phyloP scores from a whole-genome alignment of 352 stramenopile species.

The Globisporangium nodosum region DNA sequence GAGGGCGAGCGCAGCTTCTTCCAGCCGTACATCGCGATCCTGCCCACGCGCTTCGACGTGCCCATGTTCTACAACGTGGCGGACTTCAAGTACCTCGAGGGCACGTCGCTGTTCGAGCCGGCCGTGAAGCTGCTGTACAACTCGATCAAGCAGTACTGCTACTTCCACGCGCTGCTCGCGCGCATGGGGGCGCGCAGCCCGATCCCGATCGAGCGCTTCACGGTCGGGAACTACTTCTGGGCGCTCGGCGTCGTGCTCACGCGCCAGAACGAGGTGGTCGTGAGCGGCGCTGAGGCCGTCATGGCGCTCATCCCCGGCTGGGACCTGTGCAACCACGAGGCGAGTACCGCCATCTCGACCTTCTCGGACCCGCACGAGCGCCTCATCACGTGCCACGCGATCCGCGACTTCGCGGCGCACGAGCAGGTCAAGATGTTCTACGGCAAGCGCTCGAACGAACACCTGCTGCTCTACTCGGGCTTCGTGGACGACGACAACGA shows the following conservation, averaged over 20 bases:
- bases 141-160: slow-evolving; percentile 55
- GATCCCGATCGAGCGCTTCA: slow-evolving; percentile 31
- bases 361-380: slow-evolving; percentile 27
- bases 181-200: slow-evolving; percentile 17
- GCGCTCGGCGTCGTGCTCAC: slow-evolving; percentile 48
- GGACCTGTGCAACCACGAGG: slow-evolving; percentile 65
- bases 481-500: slow-evolving; percentile 42
- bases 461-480: slow-evolving; percentile 52
- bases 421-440: slow-evolving; percentile 64
- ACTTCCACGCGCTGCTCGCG: slow-evolving; percentile 27
- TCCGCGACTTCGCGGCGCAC: slow-evolving; percentile 22
- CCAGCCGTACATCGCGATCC: slow-evolving; percentile 34
- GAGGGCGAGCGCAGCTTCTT: slow-evolving; percentile 24
- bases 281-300: slow-evolving; percentile 14
- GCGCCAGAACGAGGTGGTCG: slow-evolving; percentile 50
- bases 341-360: slow-evolving; percentile 32
- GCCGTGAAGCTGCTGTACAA: slow-evolving; percentile 50
- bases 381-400: slow-evolving; percentile 35
- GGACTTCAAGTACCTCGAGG: slow-evolving; percentile 38
- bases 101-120: slow-evolving; percentile 29
- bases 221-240: slow-evolving; percentile 51
- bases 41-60: slow-evolving; percentile 38
- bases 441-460: slow-evolving; percentile 42
- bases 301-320: slow-evolving; percentile 56
- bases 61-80: slow-evolving; percentile 39